phyloP scores from a whole-genome alignment of 441 rosid species.

The Gossypium schwendimanii region DNA sequence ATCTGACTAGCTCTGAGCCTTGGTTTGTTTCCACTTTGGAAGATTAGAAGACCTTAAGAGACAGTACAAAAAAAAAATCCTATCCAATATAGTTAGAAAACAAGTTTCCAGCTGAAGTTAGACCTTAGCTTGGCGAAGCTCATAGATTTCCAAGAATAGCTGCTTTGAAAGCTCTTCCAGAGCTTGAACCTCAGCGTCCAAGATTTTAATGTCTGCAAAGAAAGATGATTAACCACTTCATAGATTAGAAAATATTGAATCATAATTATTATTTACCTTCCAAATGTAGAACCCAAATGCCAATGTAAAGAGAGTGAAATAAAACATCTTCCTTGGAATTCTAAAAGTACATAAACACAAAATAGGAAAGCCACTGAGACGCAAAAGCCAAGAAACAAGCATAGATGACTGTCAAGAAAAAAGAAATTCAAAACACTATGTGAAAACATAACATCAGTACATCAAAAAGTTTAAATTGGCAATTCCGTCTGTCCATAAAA shows the following conservation, averaged over 20 bases:
- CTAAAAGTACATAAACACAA: not conserved
- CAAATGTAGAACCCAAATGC: not conserved
- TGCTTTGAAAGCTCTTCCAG: constrained; percentile 96
- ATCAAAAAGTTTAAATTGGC: not conserved
- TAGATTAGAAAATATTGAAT: not conserved
- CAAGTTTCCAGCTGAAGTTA: constrained; percentile 11
- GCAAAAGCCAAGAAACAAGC: not conserved
- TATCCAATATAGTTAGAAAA: not conserved
- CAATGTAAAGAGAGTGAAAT: not conserved
- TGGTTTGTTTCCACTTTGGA: not conserved
- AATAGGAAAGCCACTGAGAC: not conserved
- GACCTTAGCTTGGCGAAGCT: constrained; percentile 98
- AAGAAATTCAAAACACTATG: not conserved
- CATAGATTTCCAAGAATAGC: constrained; percentile 93
- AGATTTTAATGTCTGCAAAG: constrained; percentile 60
- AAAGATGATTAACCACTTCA: constrained; percentile 8
- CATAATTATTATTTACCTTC: not conserved
- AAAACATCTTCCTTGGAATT: not conserved
- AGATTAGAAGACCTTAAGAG: not conserved
- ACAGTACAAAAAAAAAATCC: not conserved
- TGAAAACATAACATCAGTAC: not conserved
- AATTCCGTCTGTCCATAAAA: not conserved
- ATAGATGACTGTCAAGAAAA: not conserved
- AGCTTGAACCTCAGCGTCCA: constrained; percentile 93
- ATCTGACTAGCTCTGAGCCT: not conserved